Evolutionary conservation across 441 rosid species (phyloP), one percentile per base, ranked within the genome.

Genomic region (California macrophylla): DNA sequence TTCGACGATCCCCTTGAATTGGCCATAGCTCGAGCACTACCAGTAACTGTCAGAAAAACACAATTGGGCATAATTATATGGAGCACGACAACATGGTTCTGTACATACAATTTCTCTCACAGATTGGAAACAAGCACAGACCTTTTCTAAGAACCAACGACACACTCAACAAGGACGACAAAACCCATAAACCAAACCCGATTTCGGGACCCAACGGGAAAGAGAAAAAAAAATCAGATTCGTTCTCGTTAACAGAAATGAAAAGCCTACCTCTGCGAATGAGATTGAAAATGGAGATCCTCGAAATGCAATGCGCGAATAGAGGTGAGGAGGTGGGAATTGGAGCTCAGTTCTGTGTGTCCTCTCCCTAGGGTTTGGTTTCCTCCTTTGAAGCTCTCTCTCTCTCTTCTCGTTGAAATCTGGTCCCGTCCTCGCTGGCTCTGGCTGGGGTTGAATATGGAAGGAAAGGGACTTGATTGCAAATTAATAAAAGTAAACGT

Each of bases 1-100:
- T 80, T 86, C 67, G 95, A 79, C 67, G 97, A 87, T 32, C 96
- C 97, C 65, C 85, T 93, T 34, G 97, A 87, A 83, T 86, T 86
- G 50, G 85, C 82, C 99, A 93, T 95, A 58, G 75, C 71, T 74
- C 79, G 79, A 21, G 36, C 47, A 61, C 32, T 66, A 74, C 36
- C 69, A 68, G 69, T 70, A 69, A 78, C 89, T 85, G 80, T 69
- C 34, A 60, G 65, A 12, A 69, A 38, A n/a, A 6, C 12, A 58
- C 13, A 58, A 58, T 20, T 20, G 25, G 64, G 12, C 26, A 54
- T 21, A n/a, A n/a, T n/a, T n/a, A n/a, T n/a, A 16, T 18, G 10
- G 26, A 54, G 24, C 24, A 54, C 8, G 26, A 23, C 23, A n/a
- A 47, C 36, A 32, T 32, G 36, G 36, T 32, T 32, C 36, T 32